These are phyloP conservation scores for Calophaca sinica DNA, from an alignment of 306 rosid genomes.

Conservation along the genomic window DNA sequence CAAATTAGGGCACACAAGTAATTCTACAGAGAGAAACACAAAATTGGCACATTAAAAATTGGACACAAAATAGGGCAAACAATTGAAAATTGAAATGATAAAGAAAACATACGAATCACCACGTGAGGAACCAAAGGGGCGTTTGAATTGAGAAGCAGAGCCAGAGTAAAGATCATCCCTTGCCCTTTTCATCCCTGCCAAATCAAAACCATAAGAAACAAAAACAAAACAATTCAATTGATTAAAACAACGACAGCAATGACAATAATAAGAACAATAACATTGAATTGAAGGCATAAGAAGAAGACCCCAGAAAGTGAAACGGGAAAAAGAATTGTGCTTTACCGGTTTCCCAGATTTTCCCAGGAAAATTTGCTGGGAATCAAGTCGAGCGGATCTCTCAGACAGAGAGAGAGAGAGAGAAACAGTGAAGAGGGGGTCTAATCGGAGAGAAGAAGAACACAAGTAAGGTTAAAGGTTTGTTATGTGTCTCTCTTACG, in stretches of 20 bases:
- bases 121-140: conserved; percentile 68
- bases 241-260: conserved; percentile 9
- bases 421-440: conserved; percentile 28
- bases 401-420: conserved; percentile 17
- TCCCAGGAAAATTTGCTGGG: conserved; percentile 36
- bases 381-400: conserved; percentile 42
- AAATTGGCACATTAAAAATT: conserved; percentile 17
- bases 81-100: neutral
- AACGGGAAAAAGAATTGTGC: conserved; percentile 40
- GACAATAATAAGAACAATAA: neutral
- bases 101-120: conserved; percentile 66
- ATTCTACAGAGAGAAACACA: conserved; percentile 30
- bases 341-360: conserved; percentile 41
- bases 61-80: neutral
- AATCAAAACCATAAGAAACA: neutral
- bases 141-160: conserved; percentile 65
- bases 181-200: conserved; percentile 69
- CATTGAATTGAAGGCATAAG: conserved; percentile 34
- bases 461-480: conserved; percentile 10
- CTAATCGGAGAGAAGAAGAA: conserved; percentile 45
- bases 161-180: conserved; percentile 67
- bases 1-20: conserved; percentile 37
- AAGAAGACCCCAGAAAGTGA: conserved; percentile 29
- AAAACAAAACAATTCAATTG: conserved; percentile 27
- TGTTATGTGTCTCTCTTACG: conserved; percentile 26